Percentiles rank a stretch among this genome's conserved stretches.
These are phyloP conservation scores for Neofusicoccum ribis DNA, from an alignment of 2,329 filamentous ascomycete species.

Conservation along the genomic window DNA sequence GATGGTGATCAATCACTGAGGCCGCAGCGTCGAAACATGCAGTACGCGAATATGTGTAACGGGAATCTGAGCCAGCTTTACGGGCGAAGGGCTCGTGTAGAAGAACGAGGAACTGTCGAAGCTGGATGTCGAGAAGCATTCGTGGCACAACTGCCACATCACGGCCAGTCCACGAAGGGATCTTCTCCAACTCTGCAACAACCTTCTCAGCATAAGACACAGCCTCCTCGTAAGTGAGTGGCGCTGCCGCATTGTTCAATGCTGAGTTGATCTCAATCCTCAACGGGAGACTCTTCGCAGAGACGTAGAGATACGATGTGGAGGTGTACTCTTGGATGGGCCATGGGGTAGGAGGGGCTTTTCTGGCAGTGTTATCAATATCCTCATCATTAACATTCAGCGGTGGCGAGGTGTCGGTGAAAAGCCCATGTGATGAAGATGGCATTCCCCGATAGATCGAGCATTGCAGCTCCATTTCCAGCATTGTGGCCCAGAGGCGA, in stretches of 20 bases:
- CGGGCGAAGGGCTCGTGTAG: conserved; percentile 37
- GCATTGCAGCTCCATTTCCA: conserved; percentile 58
- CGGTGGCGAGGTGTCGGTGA: conserved; percentile 53
- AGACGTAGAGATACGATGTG: conserved; percentile 30
- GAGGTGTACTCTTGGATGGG: conserved; percentile 33
- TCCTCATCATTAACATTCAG: conserved; percentile 54
- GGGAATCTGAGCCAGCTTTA: conserved; percentile 28
- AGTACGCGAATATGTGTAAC: conserved; percentile 34
- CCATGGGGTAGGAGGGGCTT: conserved; percentile 28
- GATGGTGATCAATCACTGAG: conserved; percentile 29
- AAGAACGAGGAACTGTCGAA: conserved; percentile 36
- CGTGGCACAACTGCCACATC: conserved; percentile 24
- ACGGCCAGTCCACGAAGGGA: conserved; percentile 14
- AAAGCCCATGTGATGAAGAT: conserved; percentile 40
- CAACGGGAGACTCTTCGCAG: conserved; percentile 31
- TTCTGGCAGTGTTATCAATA: conserved; percentile 33
- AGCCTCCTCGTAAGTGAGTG: conserved; percentile 33
- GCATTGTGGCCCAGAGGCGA: conserved; percentile 58
- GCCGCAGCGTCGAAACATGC: conserved; percentile 32
- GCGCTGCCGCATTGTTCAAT: conserved; percentile 33
- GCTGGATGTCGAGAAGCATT: conserved; percentile 29
- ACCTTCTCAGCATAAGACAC: conserved; percentile 36
- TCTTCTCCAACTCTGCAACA: conserved; percentile 16
- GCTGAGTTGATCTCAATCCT: conserved; percentile 34
- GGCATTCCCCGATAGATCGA: conserved; percentile 58